Conservation (phyloP, 1,139 yeast species). For the Geotrichum candidum region DNA sequence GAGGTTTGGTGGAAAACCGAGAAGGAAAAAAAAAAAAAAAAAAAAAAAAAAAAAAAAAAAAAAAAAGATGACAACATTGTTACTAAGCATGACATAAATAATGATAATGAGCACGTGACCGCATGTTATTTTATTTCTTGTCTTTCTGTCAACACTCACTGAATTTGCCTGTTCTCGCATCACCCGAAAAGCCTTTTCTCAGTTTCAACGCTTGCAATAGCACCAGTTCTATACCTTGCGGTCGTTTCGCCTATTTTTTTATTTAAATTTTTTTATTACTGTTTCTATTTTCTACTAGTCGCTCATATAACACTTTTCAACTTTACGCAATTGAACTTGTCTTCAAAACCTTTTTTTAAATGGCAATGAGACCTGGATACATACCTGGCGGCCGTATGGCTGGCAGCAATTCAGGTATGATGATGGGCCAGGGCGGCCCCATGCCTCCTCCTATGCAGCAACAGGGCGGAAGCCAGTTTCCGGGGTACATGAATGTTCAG, state of each 20-base stretch:
- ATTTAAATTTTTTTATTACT: background rate
- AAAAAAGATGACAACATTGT: background rate
- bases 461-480: slow-evolving; percentile 15
- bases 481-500: slow-evolving; percentile 13
- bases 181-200: background rate
- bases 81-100: background rate
- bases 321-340: background rate
- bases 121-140: background rate
- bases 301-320: background rate
- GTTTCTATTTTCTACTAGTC: background rate
- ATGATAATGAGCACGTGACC: background rate
- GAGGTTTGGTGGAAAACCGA: slow-evolving; percentile 10
- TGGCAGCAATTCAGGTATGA: slow-evolving; percentile 17
- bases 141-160: background rate
- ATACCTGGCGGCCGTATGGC: slow-evolving; percentile 16
- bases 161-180: background rate
- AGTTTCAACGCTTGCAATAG: background rate
- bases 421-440: slow-evolving; percentile 18
- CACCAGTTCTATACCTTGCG: background rate
- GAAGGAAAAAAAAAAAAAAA: background rate
- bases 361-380: slow-evolving; percentile 17
- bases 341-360: background rate
- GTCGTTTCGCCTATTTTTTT: background rate
- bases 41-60: background rate
- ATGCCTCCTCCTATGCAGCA: slow-evolving; percentile 18